phyloP scores from a whole-genome alignment of 257 asterid genomes.

The Cordia subcordata region DNA sequence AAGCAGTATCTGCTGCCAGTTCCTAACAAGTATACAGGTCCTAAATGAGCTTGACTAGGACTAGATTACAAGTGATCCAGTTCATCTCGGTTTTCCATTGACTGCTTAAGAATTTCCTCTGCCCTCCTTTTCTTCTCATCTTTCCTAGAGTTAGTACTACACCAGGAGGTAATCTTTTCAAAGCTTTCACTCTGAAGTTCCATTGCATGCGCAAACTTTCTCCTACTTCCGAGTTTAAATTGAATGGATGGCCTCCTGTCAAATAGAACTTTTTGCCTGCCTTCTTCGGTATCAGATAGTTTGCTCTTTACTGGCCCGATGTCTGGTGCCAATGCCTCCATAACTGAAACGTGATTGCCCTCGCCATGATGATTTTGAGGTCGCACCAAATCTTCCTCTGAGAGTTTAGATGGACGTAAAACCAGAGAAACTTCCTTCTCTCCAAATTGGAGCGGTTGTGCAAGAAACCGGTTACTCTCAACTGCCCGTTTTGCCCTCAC shows the following conservation, averaged over 20 bases:
- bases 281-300: conserved; percentile 26
- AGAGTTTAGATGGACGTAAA: conserved; percentile 44
- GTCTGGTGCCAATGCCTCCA: conserved; percentile 37
- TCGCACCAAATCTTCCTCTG: conserved; percentile 27
- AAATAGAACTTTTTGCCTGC: conserved; percentile 32
- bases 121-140: conserved; percentile 33
- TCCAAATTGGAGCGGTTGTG: conserved; percentile 53
- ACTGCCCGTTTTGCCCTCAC: conserved; percentile 35
- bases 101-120: conserved; percentile 35
- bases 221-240: conserved; percentile 39
- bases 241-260: conserved; percentile 49
- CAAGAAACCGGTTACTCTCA: conserved; percentile 62
- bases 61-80: conserved; percentile 53
- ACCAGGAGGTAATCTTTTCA: conserved; percentile 34
- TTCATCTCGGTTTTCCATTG: conserved; percentile 30
- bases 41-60: conserved; percentile 37
- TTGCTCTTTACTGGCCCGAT: conserved; percentile 30
- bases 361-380: conserved; percentile 23
- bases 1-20: conserved; percentile 37
- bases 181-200: conserved; percentile 29
- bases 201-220: conserved; percentile 30
- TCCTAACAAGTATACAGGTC: conserved; percentile 45
- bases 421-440: conserved; percentile 55
- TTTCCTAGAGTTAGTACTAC: conserved; percentile 35
- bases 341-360: conserved; percentile 29